Evolutionary conservation across 148 eudicot genomes (phyloP), one percentile per base, ranked within the genome.

Genomic region (Rhododendron williamsianum): DNA sequence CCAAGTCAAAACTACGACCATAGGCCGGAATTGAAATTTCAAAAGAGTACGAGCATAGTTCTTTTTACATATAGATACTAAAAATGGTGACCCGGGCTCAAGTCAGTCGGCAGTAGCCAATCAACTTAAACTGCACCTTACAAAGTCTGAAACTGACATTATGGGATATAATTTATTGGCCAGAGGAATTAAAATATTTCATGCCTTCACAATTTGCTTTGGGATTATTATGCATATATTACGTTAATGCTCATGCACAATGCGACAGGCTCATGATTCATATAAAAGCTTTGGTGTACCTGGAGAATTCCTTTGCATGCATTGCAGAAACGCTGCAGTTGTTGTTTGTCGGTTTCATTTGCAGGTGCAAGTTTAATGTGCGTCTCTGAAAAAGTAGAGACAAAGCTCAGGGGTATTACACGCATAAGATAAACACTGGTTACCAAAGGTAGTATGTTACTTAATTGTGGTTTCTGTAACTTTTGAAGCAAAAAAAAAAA

Each of bases 261-360:
- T 35, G 58, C n/a, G 30, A 48, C 52, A 46, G 15, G 18, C 30
- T 48, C 21, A 27, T 2, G 69, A 58, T 23, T 71, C 3, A 85
- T 0, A 5, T 23, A 4, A 19, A 46, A 85, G 33, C 15, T n/a
- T 56, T 6, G 3, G 16, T 19, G 25, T 92, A 95, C 99, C 98
- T 97, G 99, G 41, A 98, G 98, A 85, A 97, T 93, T 87, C 99
- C 99, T 89, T 94, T 95, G 90, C 99, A 97, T 27, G 99, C 99
- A 92, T 89, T 90, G 84, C 96, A 92, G 82, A 97, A 94, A 52
- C 88, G 91, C 86, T 89, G 94, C 90, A 97, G 91, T 74, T 94
- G 91, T 56, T 91, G 93, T 83, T 87, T 92, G 81, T 95, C 94
- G 23, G 82, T 88, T 86, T 89, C 96, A 58, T 82, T 76, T 67